A percentile compares a stretch with the other conserved stretches of the same genome.
Evolutionary conservation across 495 filamentous ascomycete species (phyloP).

Genomic region (Xylaria curta): DNA sequence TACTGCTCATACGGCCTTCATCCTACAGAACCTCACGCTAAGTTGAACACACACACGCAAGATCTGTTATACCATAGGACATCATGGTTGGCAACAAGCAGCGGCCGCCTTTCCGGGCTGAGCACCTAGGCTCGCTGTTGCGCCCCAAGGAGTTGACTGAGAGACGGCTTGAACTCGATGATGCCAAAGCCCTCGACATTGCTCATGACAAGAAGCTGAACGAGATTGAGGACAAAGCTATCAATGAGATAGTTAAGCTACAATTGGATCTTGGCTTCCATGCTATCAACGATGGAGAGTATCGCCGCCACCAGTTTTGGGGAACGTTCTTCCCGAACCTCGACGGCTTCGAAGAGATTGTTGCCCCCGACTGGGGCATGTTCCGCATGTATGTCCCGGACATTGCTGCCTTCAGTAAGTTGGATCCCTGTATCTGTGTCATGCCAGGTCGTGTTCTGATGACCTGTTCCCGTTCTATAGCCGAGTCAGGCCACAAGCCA

Average conservation of each 20-base stretch:
- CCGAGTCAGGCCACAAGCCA: slow-evolving; percentile 68
- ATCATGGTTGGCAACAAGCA: slow-evolving; percentile 51
- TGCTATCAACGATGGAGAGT: slow-evolving; percentile 73
- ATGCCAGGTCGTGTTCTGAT: slow-evolving; percentile 15
- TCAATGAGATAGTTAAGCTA: slow-evolving; percentile 65
- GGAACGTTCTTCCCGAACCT: slow-evolving; percentile 73
- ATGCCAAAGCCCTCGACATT: slow-evolving; percentile 44
- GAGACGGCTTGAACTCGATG: slow-evolving; percentile 56
- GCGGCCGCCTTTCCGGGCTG: slow-evolving; percentile 72
- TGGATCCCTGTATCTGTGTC: not conserved
- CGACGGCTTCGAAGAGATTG: slow-evolving; percentile 68
- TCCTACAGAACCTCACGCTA: not conserved
- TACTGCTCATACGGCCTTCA: not conserved
- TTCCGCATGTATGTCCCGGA: slow-evolving; percentile 74
- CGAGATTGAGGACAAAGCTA: slow-evolving; percentile 63
- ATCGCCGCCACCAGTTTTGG: slow-evolving; percentile 60
- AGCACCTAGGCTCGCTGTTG: slow-evolving; percentile 75
- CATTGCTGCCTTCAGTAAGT: slow-evolving; percentile 66
- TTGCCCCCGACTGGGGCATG: slow-evolving; percentile 61
- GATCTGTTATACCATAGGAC: not conserved
- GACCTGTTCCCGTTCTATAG: slow-evolving; percentile 27
- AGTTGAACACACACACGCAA: not conserved
- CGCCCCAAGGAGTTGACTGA: slow-evolving; percentile 66
- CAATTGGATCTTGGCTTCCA: slow-evolving; percentile 68
- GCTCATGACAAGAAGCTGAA: slow-evolving; percentile 45